Percentiles rank a stretch among this genome's conserved stretches.
Evolutionary conservation across 371 early-diverging fungal species (phyloP).

Genomic region (Capillidium rhysosporum): DNA sequence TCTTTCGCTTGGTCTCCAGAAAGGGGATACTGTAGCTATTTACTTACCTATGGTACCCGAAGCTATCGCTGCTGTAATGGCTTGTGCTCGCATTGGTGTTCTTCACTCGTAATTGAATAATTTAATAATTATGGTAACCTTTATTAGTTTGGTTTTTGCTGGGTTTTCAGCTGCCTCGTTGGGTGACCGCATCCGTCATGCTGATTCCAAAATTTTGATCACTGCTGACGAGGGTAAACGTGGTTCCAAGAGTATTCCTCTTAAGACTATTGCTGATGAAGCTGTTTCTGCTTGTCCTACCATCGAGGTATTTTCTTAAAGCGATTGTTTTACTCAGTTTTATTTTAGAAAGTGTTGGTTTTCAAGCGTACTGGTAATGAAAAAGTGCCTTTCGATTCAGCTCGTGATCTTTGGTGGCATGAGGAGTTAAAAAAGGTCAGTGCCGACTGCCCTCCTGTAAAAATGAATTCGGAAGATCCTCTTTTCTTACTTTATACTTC

Average conservation of each 20-base stretch:
- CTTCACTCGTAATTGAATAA: conserved; percentile 26
- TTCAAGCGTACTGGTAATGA: conserved; percentile 67
- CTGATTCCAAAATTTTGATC: conserved; percentile 49
- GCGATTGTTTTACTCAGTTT: background rate
- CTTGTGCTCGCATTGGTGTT: conserved; percentile 85
- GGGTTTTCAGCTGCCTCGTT: conserved; percentile 81
- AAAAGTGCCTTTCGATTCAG: conserved; percentile 39
- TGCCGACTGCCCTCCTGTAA: conserved; percentile 57
- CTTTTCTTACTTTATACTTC: conserved; percentile 94
- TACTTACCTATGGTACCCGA: conserved; percentile 97
- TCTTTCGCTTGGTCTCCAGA: conserved; percentile 50
- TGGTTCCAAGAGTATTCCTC: conserved; percentile 70
- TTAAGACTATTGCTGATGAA: conserved; percentile 80
- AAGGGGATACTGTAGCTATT: conserved; percentile 82
- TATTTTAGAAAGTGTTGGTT: conserved; percentile 44
- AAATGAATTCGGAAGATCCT: conserved; percentile 83
- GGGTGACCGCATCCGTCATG: conserved; percentile 61
- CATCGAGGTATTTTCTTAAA: conserved; percentile 21
- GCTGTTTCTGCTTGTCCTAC: conserved; percentile 50
- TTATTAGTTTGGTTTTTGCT: conserved; percentile 74
- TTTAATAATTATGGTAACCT: background rate
- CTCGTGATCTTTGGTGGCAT: conserved; percentile 77
- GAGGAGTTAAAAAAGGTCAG: conserved; percentile 46
- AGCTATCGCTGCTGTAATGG: conserved; percentile 76
- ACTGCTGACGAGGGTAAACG: conserved; percentile 78